Evolutionary conservation across 257 asterid genomes (phyloP), one percentile per base, ranked within the genome.

Genomic region (Nicotiana attenuata): DNA sequence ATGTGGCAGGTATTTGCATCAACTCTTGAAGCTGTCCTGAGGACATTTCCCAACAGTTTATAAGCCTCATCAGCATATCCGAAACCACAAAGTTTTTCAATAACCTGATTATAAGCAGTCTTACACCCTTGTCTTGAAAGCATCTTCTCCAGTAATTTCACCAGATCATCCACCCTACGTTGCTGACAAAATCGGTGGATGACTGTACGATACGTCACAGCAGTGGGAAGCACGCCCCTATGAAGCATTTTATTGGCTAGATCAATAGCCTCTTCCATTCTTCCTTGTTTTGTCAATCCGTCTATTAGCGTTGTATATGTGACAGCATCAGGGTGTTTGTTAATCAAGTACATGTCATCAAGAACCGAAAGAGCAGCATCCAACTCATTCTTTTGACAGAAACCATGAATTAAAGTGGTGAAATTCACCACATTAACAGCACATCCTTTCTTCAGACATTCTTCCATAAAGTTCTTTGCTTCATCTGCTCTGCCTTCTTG

Each of bases 261-360:
- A 87, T 86, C 93, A 84, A 53, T 82, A 56, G 97, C 95, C 88
- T 96, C 97, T 8, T 92, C 88, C 5, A 90, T 85, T 86, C 95
- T 88, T 56, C 99, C 97, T 57, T 82, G 86, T 83, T 86, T 90
- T 80, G 91, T 97, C 53, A 96, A 50, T 57, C 92, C 93, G 71
- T 93, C 92, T 41, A 96, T 87, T 19, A 96, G 20, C 0, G 90
- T 80, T 20, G 97, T 96, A 81, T 90, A 94, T 9, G 97, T 94
- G 71, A 94, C 89, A 80, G 84, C 95, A 87, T 94, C 99, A 5
- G 99, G 97, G 82, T 92, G 97, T 80, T 96, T 94, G 87, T 90
- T 88, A 66, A 84, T 92, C 90, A 96, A 89, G 89, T 92, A 96
- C 93, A 96, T 92, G 87, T 96, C 99, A 82, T 96, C 99, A 80